These are phyloP conservation scores for Taphrina betulina DNA, from an alignment of 1,139 yeast genomes.

Conservation along the genomic window DNA sequence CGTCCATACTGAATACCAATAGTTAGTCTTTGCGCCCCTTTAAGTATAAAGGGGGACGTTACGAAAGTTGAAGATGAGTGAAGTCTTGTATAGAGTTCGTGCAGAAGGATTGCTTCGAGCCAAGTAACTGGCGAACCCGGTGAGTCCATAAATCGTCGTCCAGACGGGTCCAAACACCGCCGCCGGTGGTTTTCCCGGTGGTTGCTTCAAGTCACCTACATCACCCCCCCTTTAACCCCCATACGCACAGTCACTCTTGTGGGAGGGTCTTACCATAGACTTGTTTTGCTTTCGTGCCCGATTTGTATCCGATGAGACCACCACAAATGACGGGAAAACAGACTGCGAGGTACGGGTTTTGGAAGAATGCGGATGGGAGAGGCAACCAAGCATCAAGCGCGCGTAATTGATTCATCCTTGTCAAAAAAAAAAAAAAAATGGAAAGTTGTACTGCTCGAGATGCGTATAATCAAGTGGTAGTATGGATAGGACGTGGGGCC, in stretches of 20 bases:
- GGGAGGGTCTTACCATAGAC: constrained; percentile 13
- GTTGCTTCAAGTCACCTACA: constrained; percentile 25
- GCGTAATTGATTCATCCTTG: too few species aligned
- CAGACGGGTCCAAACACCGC: constrained; percentile 35
- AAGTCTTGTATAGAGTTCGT: constrained; percentile 13
- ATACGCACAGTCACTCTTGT: neutral
- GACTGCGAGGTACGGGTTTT: constrained; percentile 20
- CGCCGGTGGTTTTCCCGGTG: constrained; percentile 34
- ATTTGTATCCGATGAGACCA: constrained; percentile 24
- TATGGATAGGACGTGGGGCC: too few species aligned
- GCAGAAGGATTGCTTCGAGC: constrained; percentile 18
- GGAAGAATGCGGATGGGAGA: constrained; percentile 21
- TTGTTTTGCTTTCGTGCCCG: constrained; percentile 19
- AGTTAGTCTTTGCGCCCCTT: neutral
- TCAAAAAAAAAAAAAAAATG: too few species aligned
- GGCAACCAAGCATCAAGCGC: too few species aligned
- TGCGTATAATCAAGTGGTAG: too few species aligned
- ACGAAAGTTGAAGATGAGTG: constrained; percentile 26
- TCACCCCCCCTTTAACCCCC: too few species aligned
- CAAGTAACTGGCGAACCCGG: constrained; percentile 34
- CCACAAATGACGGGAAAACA: constrained; percentile 25
- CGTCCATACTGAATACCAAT: constrained; percentile 26
- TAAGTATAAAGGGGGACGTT: neutral
- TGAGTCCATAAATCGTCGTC: constrained; percentile 33
- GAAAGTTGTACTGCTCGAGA: too few species aligned